These are phyloP conservation scores for Pascua guehoae DNA, from an alignment of 1,284 basidiomycete species.

Conservation along the genomic window DNA sequence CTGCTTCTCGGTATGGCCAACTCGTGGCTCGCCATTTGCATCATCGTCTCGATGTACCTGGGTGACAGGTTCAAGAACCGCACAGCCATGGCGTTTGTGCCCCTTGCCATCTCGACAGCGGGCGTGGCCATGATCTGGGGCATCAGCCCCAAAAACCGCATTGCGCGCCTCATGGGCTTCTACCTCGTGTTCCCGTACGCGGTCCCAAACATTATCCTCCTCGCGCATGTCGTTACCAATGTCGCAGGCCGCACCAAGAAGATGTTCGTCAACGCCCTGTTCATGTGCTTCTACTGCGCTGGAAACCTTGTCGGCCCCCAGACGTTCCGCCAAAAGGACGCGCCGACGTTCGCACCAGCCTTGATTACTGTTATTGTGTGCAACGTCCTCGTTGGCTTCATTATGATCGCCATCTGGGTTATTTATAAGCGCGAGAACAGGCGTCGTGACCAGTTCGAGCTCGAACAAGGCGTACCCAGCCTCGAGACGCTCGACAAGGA, in stretches of 20 bases:
- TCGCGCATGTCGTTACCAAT: constrained; percentile 7
- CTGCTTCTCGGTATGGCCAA: constrained; percentile 23
- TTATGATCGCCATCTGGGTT: not conserved
- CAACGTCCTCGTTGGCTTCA: not conserved
- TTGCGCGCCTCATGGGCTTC: not conserved
- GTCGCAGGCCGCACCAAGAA: constrained; percentile 28
- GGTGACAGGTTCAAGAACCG: constrained; percentile 5
- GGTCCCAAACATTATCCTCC: not conserved
- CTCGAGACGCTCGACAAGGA: not conserved
- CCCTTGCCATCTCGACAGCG: not conserved
- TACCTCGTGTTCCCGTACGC: not conserved
- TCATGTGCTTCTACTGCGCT: constrained; percentile 9
- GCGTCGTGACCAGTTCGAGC: not conserved
- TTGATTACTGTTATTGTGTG: constrained; percentile 1
- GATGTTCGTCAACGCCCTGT: constrained; percentile 14
- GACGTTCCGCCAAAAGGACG: constrained; percentile 10
- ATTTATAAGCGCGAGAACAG: not conserved
- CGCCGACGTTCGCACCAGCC: constrained; percentile 3
- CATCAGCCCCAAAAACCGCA: not conserved
- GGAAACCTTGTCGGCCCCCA: constrained; percentile 16
- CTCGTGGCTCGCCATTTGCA: not conserved
- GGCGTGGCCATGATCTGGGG: not conserved
- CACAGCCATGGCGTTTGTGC: not conserved
- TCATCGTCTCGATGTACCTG: not conserved
- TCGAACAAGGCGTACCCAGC: not conserved